Evolutionary conservation across 306 rosid species (phyloP), one percentile per base, ranked within the genome.

Genomic region (Fagus sylvatica): DNA sequence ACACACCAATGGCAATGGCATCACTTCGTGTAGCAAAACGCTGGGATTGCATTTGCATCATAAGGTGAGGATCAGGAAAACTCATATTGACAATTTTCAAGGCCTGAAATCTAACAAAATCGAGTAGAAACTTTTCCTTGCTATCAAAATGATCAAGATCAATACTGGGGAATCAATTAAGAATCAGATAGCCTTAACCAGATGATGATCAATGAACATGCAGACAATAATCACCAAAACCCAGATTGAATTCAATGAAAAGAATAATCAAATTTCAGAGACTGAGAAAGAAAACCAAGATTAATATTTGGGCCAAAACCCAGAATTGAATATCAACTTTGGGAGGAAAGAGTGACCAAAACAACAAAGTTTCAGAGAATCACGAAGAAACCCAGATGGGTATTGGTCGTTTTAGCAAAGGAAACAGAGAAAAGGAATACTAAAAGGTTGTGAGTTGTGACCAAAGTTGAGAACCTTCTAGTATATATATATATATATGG

Each of bases 1-100:
- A 87, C 71, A 84, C 79, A 34, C 62, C 91, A 82, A 89, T 76
- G 62, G 88, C 91, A 82, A 89, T 76, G 62, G 88, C 90, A 53
- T 95, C 96, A 11, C 81, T 83, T 16, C 79, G 87, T 36, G 76
- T 74, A 40, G 55, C 78, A 73, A 83, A 89, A 2, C 67, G 71
- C 69, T 84, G 74, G 19, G 88, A 84, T 61, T 89, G 77, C 76
- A 86, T 80, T 80, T 76, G 72, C 41, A 80, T 85, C 32, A 80
- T 80, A 57, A 84, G 76, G 48, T 79, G 79, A 46, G 84, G 72
- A 78, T 95, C 91, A 36, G 90, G 37, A 80, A 82, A 90, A 88
- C 76, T 84, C 98, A 92, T 88, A 3, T 84, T 34, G 77, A 2
- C 19, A 66, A 53, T 57, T 74, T 62, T 62, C 66, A 54, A 9